Percentiles rank a stretch among this genome's conserved stretches.
Conservation (phyloP, 1,139 yeast species). For the Candida pseudoviswanathii region DNA sequence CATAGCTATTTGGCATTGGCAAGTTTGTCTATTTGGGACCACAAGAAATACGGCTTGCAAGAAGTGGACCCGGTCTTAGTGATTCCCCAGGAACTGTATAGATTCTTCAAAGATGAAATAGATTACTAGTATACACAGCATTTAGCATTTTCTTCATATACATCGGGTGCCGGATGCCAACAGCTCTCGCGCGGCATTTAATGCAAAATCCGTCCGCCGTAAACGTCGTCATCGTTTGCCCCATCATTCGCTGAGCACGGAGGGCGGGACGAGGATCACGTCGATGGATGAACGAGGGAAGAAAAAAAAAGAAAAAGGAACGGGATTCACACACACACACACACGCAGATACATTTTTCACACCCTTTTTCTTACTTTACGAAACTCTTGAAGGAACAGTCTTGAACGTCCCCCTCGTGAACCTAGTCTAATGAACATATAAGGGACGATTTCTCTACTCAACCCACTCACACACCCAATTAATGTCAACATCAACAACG, state of each 20-base stretch:
- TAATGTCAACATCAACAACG: not conserved
- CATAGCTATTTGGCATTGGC: slow-evolving; percentile 67
- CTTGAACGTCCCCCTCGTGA: not conserved
- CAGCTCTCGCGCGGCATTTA: too few relatives aligned
- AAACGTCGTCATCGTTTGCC: too few relatives aligned
- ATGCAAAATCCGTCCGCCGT: too few relatives aligned
- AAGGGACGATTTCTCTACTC: not conserved
- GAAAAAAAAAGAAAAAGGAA: too few relatives aligned
- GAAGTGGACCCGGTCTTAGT: slow-evolving; percentile 31
- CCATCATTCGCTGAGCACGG: too few relatives aligned
- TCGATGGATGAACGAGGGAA: too few relatives aligned
- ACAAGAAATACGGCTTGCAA: slow-evolving; percentile 19
- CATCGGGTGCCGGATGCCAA: not conserved
- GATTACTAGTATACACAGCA: not conserved
- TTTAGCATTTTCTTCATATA: not conserved
- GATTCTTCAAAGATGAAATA: slow-evolving; percentile 9
- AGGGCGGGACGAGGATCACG: too few relatives aligned
- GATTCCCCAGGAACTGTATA: slow-evolving; percentile 21
- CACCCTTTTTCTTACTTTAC: too few relatives aligned
- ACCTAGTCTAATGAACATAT: not conserved
- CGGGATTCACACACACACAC: too few relatives aligned
- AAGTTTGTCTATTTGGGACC: slow-evolving; percentile 49
- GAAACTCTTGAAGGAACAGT: too few relatives aligned
- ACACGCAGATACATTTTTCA: too few relatives aligned
- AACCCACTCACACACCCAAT: not conserved